phyloP scores from a whole-genome alignment of 2,329 filamentous ascomycete genomes.

The Botrytis medusae region DNA sequence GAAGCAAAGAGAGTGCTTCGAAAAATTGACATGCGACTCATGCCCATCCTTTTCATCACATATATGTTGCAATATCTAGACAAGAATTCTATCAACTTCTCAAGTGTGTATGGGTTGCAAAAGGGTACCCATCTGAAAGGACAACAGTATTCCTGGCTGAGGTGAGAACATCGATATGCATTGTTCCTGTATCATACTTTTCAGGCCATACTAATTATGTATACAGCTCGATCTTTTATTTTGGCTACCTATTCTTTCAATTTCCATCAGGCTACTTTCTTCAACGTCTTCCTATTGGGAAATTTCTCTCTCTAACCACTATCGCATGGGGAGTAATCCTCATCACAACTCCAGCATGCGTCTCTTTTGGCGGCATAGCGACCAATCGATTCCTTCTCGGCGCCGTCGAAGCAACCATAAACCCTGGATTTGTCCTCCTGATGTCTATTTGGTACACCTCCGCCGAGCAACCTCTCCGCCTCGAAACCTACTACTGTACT shows the following conservation, averaged over 20 bases:
- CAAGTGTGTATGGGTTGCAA: conserved; percentile 49
- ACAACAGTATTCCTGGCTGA: conserved; percentile 53
- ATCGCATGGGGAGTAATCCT: conserved; percentile 51
- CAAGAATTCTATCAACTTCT: conserved; percentile 55
- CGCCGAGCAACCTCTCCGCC: conserved; percentile 42
- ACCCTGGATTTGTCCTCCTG: conserved; percentile 48
- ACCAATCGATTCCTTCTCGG: conserved; percentile 58
- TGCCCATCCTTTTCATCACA: conserved; percentile 56
- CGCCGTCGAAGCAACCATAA: conserved; percentile 55
- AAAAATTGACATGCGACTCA: conserved; percentile 56
- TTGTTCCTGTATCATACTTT: background rate
- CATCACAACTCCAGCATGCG: conserved; percentile 51
- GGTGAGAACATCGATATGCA: conserved; percentile 29
- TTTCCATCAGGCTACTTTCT: conserved; percentile 49
- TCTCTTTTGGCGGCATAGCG: conserved; percentile 59
- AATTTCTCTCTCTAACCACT: conserved; percentile 47
- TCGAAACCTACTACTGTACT: conserved; percentile 44
- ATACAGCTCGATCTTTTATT: conserved; percentile 51
- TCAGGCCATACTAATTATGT: background rate
- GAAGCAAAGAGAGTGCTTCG: conserved; percentile 46
- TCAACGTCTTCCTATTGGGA: conserved; percentile 50
- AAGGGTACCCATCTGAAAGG: conserved; percentile 49
- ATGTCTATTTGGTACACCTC: conserved; percentile 45
- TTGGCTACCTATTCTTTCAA: conserved; percentile 50
- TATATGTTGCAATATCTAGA: conserved; percentile 64